Conservation (phyloP, 2,329 filamentous ascomycete genomes). For the Sporothrix sp. region DNA sequence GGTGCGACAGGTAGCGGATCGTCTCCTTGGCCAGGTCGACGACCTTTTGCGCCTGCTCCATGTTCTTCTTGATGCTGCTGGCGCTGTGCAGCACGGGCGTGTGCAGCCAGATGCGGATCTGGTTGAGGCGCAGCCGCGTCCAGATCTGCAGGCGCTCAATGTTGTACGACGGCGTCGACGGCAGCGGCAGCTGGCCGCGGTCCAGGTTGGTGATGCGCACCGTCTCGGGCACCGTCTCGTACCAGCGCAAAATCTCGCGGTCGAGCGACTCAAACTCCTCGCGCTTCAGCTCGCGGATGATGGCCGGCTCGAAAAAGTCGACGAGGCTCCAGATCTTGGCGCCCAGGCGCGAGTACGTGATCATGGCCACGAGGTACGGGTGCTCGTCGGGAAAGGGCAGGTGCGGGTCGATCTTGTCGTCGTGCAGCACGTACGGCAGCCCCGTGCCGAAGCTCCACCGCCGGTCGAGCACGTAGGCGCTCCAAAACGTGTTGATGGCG, state of each 20-base stretch:
- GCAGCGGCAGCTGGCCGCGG: conserved; percentile 41
- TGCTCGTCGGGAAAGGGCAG: conserved; percentile 50
- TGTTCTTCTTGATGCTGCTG: conserved; percentile 70
- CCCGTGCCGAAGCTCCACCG: conserved; percentile 44
- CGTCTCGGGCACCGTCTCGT: conserved; percentile 59
- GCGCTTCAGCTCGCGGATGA: conserved; percentile 55
- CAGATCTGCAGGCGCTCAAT: conserved; percentile 68
- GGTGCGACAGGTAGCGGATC: conserved; percentile 58
- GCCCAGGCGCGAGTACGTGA: conserved; percentile 70
- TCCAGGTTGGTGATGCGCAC: conserved; percentile 50
- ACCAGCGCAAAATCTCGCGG: conserved; percentile 79
- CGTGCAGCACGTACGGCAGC: conserved; percentile 37
- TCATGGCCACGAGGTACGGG: conserved; percentile 75
- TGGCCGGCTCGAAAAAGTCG: conserved; percentile 52
- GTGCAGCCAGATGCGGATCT: conserved; percentile 52
- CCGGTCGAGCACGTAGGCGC: conserved; percentile 40
- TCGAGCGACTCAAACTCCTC: conserved; percentile 75
- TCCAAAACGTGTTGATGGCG: conserved; percentile 38
- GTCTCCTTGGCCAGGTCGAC: conserved; percentile 70
- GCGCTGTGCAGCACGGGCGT: conserved; percentile 79
- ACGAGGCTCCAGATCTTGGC: conserved; percentile 82
- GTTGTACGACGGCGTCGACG: conserved; percentile 49
- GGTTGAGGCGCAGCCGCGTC: conserved; percentile 78
- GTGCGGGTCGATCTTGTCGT: conserved; percentile 39
- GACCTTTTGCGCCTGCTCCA: conserved; percentile 60